A percentile compares a stretch with the other conserved stretches of the same genome.
phyloP scores from a whole-genome alignment of 495 filamentous ascomycete species.

The Umbilicaria muhlenbergii region DNA sequence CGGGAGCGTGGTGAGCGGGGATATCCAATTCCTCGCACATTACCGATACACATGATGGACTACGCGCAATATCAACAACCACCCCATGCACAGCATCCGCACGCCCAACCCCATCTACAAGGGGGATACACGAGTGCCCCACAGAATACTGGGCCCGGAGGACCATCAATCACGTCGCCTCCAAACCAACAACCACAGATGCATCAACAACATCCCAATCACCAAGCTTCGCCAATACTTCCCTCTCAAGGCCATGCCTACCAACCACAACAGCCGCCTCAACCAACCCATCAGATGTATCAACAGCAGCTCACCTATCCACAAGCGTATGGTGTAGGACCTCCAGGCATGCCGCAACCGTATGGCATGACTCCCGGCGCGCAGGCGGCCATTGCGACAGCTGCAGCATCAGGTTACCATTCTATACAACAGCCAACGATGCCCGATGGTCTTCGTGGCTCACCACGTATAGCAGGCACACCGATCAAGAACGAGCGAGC shows the following conservation, averaged over 20 bases:
- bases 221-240: conserved; percentile 37
- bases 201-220: conserved; percentile 30
- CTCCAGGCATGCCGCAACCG: conserved; percentile 29
- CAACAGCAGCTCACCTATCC: conserved; percentile 35
- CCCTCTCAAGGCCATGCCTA: conserved; percentile 38
- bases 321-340: conserved; percentile 29
- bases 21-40: no score
- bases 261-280: conserved; percentile 27
- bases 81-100: conserved; percentile 38
- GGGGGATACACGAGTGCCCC: conserved; percentile 31
- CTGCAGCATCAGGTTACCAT: conserved; percentile 37
- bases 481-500: conserved; percentile 35
- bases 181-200: conserved; percentile 36
- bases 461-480: conserved; percentile 33
- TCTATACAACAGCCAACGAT: conserved; percentile 33
- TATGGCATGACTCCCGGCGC: conserved; percentile 34
- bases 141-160: conserved; percentile 28
- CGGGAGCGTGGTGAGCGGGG: no score
- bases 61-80: conserved; percentile 38
- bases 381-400: conserved; percentile 40
- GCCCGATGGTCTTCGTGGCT: conserved; percentile 29
- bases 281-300: conserved; percentile 25
- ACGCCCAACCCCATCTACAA: conserved; percentile 33
- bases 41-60: conserved; percentile 28
- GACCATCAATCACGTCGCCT: conserved; percentile 35